These are phyloP conservation scores for Kazachstania taianensis DNA, from an alignment of 805 yeast species.

Conservation along the genomic window DNA sequence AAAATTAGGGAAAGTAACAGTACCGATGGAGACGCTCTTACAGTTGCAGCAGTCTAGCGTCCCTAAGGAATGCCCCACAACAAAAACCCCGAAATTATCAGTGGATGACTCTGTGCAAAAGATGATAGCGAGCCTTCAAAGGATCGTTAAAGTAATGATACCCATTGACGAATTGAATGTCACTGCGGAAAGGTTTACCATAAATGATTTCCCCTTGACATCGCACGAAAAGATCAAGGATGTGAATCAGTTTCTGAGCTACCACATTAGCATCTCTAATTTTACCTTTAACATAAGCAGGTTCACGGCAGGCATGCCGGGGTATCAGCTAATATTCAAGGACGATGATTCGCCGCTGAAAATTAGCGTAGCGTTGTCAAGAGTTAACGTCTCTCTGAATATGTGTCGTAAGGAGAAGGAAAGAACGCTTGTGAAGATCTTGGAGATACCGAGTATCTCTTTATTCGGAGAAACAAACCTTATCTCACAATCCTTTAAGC, in stretches of 20 bases:
- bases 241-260: constrained; percentile 16
- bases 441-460: constrained; percentile 32
- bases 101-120: constrained; percentile 4
- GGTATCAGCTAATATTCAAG: constrained; percentile 36
- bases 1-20: constrained; percentile 14
- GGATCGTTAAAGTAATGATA: constrained; percentile 2
- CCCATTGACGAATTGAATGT: constrained; percentile 15
- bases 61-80: background rate
- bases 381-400: constrained; percentile 26
- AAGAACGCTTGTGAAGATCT: constrained; percentile 11
- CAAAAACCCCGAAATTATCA: constrained; percentile 1
- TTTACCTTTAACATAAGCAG: constrained; percentile 22
- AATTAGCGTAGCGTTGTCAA: constrained; percentile 30
- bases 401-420: constrained; percentile 12
- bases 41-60: background rate
- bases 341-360: constrained; percentile 36
- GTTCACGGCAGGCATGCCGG: constrained; percentile 32
- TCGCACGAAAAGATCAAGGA: constrained; percentile 13
- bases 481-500: constrained; percentile 28
- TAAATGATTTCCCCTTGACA: constrained; percentile 18
- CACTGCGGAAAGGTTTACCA: constrained; percentile 15
- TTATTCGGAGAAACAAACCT: constrained; percentile 33
- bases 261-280: constrained; percentile 17
- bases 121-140: constrained; percentile 5
- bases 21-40: constrained; percentile 12